These are phyloP conservation scores for Crataegus laevigata DNA, from an alignment of 306 rosid genomes.

Conservation along the genomic window DNA sequence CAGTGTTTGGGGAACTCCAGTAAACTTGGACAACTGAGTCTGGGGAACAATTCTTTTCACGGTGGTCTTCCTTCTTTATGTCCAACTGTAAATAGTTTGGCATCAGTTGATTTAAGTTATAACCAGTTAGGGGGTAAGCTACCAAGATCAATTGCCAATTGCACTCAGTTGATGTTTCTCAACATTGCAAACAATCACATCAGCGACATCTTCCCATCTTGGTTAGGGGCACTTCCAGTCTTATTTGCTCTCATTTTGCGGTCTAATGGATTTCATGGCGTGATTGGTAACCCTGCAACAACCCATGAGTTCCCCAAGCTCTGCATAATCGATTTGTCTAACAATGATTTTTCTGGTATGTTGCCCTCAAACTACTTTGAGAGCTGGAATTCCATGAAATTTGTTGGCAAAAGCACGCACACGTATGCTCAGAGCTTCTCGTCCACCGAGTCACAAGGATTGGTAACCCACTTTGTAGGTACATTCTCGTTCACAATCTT, in stretches of 20 bases:
- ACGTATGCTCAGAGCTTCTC: neutral
- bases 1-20: constrained; percentile 4
- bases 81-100: neutral
- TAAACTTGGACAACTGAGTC: neutral
- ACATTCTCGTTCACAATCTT: neutral
- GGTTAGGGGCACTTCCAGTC: constrained; percentile 26
- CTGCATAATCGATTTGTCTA: constrained; percentile 11
- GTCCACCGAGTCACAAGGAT: neutral
- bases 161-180: constrained; percentile 1
- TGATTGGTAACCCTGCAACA: neutral
- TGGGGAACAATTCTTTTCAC: neutral
- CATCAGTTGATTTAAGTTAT: constrained; percentile 15
- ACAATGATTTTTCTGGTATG: constrained; percentile 4
- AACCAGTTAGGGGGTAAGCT: constrained; percentile 11
- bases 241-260: constrained; percentile 9
- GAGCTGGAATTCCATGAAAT: constrained; percentile 11
- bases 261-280: constrained; percentile 16
- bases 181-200: constrained; percentile 10
- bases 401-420: neutral
- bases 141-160: constrained; percentile 15
- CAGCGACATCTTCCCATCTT: constrained; percentile 31
- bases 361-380: constrained; percentile 6
- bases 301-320: neutral
- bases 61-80: neutral
- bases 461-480: neutral